Percentiles rank a stretch among this genome's conserved stretches.
These are phyloP conservation scores for Aspergillus ellipticus DNA, from an alignment of 495 filamentous ascomycete species.

Conservation along the genomic window DNA sequence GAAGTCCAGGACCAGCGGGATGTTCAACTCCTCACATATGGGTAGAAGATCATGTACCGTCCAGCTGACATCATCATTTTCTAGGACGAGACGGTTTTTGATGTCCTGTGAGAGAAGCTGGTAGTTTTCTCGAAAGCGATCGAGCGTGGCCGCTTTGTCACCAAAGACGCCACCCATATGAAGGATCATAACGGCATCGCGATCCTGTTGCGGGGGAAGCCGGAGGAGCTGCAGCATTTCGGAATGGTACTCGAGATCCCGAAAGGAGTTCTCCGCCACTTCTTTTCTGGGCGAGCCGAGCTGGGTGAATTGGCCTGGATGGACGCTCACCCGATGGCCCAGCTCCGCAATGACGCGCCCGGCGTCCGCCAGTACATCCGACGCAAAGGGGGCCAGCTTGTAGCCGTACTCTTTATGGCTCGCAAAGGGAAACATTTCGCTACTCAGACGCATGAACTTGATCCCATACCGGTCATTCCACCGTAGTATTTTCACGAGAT, in stretches of 20 bases:
- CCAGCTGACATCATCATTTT: slow-evolving; percentile 93
- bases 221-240: slow-evolving; percentile 78
- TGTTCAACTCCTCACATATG: slow-evolving; percentile 87
- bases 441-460: slow-evolving; percentile 87
- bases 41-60: slow-evolving; percentile 88
- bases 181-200: slow-evolving; percentile 90
- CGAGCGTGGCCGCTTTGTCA: slow-evolving; percentile 77
- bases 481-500: slow-evolving; percentile 77
- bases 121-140: slow-evolving; percentile 81
- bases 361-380: slow-evolving; percentile 68
- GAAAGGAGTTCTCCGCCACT: slow-evolving; percentile 70
- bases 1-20: slow-evolving; percentile 88
- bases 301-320: slow-evolving; percentile 93
- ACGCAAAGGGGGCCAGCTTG: slow-evolving; percentile 80
- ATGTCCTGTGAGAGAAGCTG: slow-evolving; percentile 57
- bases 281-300: slow-evolving; percentile 71
- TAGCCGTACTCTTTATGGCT: slow-evolving; percentile 87
- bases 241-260: slow-evolving; percentile 87
- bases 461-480: slow-evolving; percentile 96
- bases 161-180: slow-evolving; percentile 94
- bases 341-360: slow-evolving; percentile 75
- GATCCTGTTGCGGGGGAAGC: slow-evolving; percentile 73
- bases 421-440: slow-evolving; percentile 96
- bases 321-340: slow-evolving; percentile 82
- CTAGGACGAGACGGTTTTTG: slow-evolving; percentile 80